Evolutionary conservation across 768 basidiomycete genomes (phyloP).

Genomic region (Boletus sensibilis): DNA sequence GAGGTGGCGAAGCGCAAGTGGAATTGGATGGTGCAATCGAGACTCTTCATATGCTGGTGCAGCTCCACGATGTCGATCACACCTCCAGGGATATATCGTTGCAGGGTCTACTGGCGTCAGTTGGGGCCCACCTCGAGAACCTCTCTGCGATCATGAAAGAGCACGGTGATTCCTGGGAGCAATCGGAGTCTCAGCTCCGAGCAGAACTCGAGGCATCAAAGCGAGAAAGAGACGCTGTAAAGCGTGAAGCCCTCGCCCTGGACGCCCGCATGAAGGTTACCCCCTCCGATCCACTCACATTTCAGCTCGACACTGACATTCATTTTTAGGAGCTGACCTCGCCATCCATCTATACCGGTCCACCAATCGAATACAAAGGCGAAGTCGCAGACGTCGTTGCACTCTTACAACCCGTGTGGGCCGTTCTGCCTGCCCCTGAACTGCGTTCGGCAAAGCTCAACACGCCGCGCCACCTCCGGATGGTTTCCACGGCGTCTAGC

Average conservation of each 20-base stretch:
- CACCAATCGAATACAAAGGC: constrained; percentile 32
- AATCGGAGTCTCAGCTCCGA: constrained; percentile 54
- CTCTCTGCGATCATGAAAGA: constrained; percentile 45
- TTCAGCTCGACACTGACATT: background rate
- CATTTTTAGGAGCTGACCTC: constrained; percentile 23
- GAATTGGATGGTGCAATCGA: constrained; percentile 54
- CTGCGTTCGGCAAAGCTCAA: constrained; percentile 67
- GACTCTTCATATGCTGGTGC: constrained; percentile 50
- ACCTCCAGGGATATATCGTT: constrained; percentile 48
- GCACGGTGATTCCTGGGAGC: constrained; percentile 41
- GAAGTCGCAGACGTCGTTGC: constrained; percentile 59
- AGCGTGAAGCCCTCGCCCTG: constrained; percentile 39
- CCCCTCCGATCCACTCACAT: background rate
- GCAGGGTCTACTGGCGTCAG: constrained; percentile 46
- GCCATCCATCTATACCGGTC: constrained; percentile 24
- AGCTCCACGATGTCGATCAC: constrained; percentile 55
- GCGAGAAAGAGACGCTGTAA: constrained; percentile 50
- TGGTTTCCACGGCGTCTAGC: constrained; percentile 41
- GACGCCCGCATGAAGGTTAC: constrained; percentile 41
- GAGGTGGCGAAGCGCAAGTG: constrained; percentile 37
- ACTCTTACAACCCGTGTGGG: constrained; percentile 74
- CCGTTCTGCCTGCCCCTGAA: constrained; percentile 80
- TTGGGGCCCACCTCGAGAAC: constrained; percentile 52
- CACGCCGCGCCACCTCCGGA: constrained; percentile 47
- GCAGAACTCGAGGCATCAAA: constrained; percentile 54